Evolutionary conservation across 2,329 filamentous ascomycete genomes (phyloP).

Genomic region (Canariomyces notabilis): DNA sequence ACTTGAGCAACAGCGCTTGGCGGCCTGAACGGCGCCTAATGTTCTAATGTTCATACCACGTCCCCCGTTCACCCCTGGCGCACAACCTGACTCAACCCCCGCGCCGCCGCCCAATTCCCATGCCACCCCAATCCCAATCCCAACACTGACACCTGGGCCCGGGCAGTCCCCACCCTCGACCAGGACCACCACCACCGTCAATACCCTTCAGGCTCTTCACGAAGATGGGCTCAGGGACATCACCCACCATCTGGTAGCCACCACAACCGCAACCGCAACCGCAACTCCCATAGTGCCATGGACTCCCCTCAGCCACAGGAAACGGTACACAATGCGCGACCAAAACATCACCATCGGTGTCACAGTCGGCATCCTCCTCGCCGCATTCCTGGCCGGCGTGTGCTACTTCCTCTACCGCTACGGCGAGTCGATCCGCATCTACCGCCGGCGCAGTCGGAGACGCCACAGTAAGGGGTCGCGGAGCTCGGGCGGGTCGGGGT

Average conservation of each 20-base stretch:
- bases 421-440: conserved; percentile 34
- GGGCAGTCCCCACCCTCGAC: not conserved
- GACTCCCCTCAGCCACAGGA: conserved; percentile 1
- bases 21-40: not conserved
- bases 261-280: not conserved
- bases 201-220: not conserved
- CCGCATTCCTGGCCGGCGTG: conserved; percentile 35
- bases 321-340: conserved; percentile 26
- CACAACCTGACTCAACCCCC: not conserved
- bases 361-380: conserved; percentile 38
- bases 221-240: not conserved
- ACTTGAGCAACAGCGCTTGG: not conserved
- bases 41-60: conserved; percentile 5
- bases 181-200: not conserved
- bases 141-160: too few relatives aligned
- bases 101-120: not conserved
- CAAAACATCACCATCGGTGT: conserved; percentile 40
- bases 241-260: not conserved
- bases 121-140: not conserved
- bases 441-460: conserved; percentile 26
- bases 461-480: not conserved
- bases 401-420: conserved; percentile 38
- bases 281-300: not conserved
- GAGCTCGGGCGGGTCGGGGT: not conserved
- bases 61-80: not conserved